Evolutionary conservation across 441 rosid genomes (phyloP), one percentile per base, ranked within the genome.

Genomic region (Populus hybrid): DNA sequence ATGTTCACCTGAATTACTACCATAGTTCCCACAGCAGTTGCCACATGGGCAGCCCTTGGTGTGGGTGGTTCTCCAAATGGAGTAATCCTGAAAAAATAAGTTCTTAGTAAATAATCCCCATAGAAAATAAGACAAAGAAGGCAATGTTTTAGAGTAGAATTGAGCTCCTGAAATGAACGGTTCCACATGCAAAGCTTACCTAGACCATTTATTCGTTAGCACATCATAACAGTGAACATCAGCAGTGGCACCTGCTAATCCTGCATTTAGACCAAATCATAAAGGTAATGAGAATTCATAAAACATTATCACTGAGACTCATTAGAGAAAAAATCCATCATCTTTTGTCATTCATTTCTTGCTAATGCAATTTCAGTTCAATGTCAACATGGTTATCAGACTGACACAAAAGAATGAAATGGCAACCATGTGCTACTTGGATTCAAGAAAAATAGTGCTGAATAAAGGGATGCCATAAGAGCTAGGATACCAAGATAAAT

Each of bases 1-100:
- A 66, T 50, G 59, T 88, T 75, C 75, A 93, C 99, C 98, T 96
- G 99, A 86, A 96, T 90, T 81, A 96, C 99, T 21, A 96, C 99
- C 99, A 96, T 96, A 42, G 98, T 96, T 76, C 98, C 99, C 77
- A 96, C 99, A 8, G 98, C 98, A 81, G 97, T 90, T 21, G 99
- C 99, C 70, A 96, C 98, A 86, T 96, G 99, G 30, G 99, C 98
- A 78, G 99, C 99, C 88, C 99, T 92, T 36, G 99, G 98, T 34
- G 94, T 94, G 46, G 98, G 98, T 76, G 98, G 97, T 78, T 96
- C 99, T 76, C 99, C 99, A 84, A 88, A 86, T 35, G 98, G 98
- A 73, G 90, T 84, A 77, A 96, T 85, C 87, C 99, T 95, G 86
- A n/a, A 80, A 72, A 80, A 81, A 64, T 70, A 75, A 21, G 34